Base-by-base conservation (phyloP, 257 asterid genomes). In the Capsicum chinense region DNA sequence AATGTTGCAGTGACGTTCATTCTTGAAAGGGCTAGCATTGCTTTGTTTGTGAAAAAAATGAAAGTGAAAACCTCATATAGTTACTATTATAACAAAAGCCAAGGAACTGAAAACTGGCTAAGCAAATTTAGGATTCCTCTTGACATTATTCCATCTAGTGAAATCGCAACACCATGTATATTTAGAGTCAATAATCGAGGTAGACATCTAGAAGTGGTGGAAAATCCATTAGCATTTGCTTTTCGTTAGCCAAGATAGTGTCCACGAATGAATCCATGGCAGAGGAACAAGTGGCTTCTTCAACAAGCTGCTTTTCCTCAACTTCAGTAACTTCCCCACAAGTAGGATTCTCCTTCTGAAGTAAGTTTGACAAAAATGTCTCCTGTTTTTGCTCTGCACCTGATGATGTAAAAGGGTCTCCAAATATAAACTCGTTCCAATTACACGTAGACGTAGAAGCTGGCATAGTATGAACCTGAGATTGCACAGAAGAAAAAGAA, bases 211-310 rank as follows among this genome's bases (percentile, higher is more conserved):
- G 87, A 85, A 93, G 76, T 50, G 83, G 82, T 79, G 98, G 96
- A 90, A 93, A 94, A 82, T 88, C 94, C 81, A 88, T 88, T 80
- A 88, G 85, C 94, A 93, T 94, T 85, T 94, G 91, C 48, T 83
- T 85, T 80, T 95, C 97, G 79, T 88, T 92, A 80, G 97, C 98
- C 91, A 95, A 84, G 68, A 97, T 92, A 7, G 89, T 89, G 12
- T 95, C 96, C 87, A 97, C 97, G 57, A 97, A 94, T 3, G 94
- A 92, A 84, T 90, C 95, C 15, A 35, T 58, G 8, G 86, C 90
- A 64, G 87, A 85, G 48, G 87, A 80, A 5, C 90, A 78, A 37
- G 70, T 70, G 56, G 84, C 76, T 83, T 86, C 88, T 9, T 58
- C 83, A 70, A 42, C 79, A 4, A 60, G 62, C 56, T 69, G 63